Evolutionary conservation across 2,329 filamentous ascomycete genomes (phyloP), one percentile per base, ranked within the genome.

Genomic region (Allantophomopsis cytisporea): DNA sequence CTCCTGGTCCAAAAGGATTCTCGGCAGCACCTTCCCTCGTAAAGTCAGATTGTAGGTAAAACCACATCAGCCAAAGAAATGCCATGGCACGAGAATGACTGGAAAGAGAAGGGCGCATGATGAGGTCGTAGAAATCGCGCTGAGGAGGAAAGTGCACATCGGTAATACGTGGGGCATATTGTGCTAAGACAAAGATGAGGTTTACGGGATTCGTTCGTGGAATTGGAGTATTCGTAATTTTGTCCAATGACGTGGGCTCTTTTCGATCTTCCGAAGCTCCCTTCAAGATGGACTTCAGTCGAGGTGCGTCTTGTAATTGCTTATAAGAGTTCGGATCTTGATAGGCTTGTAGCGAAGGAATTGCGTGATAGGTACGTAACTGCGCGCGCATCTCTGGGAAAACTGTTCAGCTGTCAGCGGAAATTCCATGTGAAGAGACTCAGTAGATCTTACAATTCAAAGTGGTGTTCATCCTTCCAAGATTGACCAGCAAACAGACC

Each of bases 331-430:
- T 89, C 10, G 87, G 81, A 52, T 96, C 91, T 61, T 95, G 87
- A 48, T 88, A 83, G 35, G 89, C 89, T 62, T 98, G 91, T 6
- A 98, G 69, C 1, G 87, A 95, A 12, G 91, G 91, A 48, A 98
- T 98, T 11, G 91, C 89, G 58, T 98, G 91, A 63, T 98, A 98
- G 30, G 91, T 98, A 57, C 91, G 81, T 23, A 98, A 70, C 56
- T 98, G 91, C 21, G 91, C 91, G 61, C 91, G 83, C 91, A 98
- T 98, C 60, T 98, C 91, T 16, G 91, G 91, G 58, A 98, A 98
- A 68, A 98, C 91, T 94, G 11, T n/a, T 39, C 43, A 14, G 39
- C 45, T 39, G 53, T 61, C 47, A 58, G 50, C 31, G 39, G 7
- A 32, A 35, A 23, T 36, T 30, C n/a, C 28, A 41, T 7, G 15